phyloP scores from a whole-genome alignment of 106 monocot genomes.

The Alisma plantagoaquatica region DNA sequence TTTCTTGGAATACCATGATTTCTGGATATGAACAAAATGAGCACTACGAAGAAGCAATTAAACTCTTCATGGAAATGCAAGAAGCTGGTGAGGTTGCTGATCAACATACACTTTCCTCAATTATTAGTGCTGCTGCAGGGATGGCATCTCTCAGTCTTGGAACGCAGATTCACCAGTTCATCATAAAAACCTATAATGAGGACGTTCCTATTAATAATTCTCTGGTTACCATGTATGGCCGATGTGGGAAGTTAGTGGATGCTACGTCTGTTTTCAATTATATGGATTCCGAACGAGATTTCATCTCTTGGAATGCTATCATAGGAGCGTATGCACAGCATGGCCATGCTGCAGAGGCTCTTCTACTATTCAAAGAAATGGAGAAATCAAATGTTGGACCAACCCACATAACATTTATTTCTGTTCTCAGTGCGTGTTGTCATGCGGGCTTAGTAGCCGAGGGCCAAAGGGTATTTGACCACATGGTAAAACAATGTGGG shows the following conservation, averaged over 20 bases:
- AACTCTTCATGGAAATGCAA: slow-evolving; percentile 52
- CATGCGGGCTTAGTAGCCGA: slow-evolving; percentile 65
- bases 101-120: slow-evolving; percentile 62
- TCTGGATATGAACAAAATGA: slow-evolving; percentile 62
- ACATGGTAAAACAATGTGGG: slow-evolving; percentile 56
- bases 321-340: slow-evolving; percentile 73
- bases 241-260: slow-evolving; percentile 49
- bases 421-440: slow-evolving; percentile 64
- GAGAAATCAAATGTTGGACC: slow-evolving; percentile 38
- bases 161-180: slow-evolving; percentile 60
- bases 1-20: slow-evolving; percentile 85
- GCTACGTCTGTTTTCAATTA: slow-evolving; percentile 42
- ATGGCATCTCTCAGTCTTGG: slow-evolving; percentile 47
- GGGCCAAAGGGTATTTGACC: slow-evolving; percentile 52
- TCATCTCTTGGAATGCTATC: slow-evolving; percentile 87
- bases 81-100: slow-evolving; percentile 39
- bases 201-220: slow-evolving; percentile 67
- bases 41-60: slow-evolving; percentile 42
- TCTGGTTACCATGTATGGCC: slow-evolving; percentile 84
- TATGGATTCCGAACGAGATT: slow-evolving; percentile 32
- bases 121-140: slow-evolving; percentile 61
- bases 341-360: slow-evolving; percentile 48
- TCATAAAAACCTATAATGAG: slow-evolving; percentile 33
- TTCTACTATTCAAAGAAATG: slow-evolving; percentile 55
- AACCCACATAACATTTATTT: slow-evolving; percentile 73